Percentiles rank a stretch among this genome's conserved stretches.
phyloP scores from a whole-genome alignment of 352 stramenopile species.

The Pythium dissotocum region DNA sequence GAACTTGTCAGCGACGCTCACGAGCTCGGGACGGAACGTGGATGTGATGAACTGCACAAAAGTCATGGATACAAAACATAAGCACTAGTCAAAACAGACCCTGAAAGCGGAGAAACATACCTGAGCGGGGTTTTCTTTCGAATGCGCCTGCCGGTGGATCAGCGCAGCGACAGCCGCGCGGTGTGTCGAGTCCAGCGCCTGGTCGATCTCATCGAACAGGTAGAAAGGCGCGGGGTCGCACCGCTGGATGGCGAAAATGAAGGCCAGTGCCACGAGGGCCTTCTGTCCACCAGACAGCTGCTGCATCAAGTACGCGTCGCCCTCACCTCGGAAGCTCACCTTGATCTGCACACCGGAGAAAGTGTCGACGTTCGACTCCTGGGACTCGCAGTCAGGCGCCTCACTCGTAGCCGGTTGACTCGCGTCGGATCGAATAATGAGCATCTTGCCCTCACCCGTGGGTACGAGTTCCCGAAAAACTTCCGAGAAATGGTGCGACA shows the following conservation, averaged over 20 bases:
- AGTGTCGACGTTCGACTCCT: slow-evolving; percentile 77
- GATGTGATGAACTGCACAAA: slow-evolving; percentile 96
- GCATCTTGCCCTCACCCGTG: slow-evolving; percentile 94
- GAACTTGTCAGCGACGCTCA: slow-evolving; percentile 95
- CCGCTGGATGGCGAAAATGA: slow-evolving; percentile 99
- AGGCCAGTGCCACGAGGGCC: slow-evolving; percentile 97
- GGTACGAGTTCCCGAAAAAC: slow-evolving; percentile 98
- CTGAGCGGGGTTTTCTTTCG: slow-evolving; percentile 95
- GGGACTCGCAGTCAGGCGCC: slow-evolving; percentile 15
- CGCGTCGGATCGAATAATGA: slow-evolving; percentile 93
- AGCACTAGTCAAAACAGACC: background rate
- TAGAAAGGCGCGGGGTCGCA: slow-evolving; percentile 99
- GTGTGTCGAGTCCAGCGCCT: slow-evolving; percentile 99
- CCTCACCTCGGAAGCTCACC: slow-evolving; percentile 95
- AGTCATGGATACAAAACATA: slow-evolving; percentile 15
- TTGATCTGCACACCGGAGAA: slow-evolving; percentile 98
- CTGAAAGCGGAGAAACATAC: slow-evolving; percentile 33
- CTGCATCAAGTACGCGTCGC: slow-evolving; percentile 97
- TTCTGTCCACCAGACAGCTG: slow-evolving; percentile 99
- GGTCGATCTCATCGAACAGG: slow-evolving; percentile 99
- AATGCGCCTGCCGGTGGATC: slow-evolving; percentile 96
- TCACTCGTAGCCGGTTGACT: slow-evolving; percentile 24
- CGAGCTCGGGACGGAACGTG: slow-evolving; percentile 99
- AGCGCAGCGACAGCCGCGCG: slow-evolving; percentile 95
- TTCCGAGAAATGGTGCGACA: slow-evolving; percentile 97